Percentiles rank a stretch among this genome's conserved stretches.
These are phyloP conservation scores for Fraxinus albicans DNA, from an alignment of 305 asterid genomes.

Conservation along the genomic window DNA sequence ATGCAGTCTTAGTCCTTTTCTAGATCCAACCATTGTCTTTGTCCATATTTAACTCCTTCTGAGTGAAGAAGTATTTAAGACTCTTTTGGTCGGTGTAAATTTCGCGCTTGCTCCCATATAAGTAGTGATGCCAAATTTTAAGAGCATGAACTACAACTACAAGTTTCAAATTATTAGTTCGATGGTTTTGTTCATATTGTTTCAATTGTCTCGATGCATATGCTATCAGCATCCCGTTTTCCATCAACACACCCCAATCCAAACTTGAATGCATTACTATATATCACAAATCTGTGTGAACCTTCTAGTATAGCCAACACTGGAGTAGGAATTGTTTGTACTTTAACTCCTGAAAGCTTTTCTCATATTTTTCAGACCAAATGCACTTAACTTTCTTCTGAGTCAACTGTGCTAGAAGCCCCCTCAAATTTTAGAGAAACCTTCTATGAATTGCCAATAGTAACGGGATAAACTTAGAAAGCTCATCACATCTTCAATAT, in stretches of 20 bases:
- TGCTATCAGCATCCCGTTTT: neutral
- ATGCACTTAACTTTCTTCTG: neutral
- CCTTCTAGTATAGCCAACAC: neutral
- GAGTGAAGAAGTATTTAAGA: too few relatives aligned
- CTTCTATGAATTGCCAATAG: neutral
- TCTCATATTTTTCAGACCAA: neutral
- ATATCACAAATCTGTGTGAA: neutral
- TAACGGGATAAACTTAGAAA: neutral
- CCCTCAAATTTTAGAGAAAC: neutral
- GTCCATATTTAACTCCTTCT: too few relatives aligned
- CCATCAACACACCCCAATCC: neutral
- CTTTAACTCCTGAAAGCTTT: neutral
- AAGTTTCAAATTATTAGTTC: too few relatives aligned
- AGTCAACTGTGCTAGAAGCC: neutral
- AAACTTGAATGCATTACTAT: neutral
- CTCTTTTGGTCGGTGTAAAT: too few relatives aligned
- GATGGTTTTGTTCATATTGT: neutral
- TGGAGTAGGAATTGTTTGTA: too few relatives aligned
- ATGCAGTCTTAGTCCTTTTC: too few relatives aligned
- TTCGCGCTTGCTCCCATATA: too few relatives aligned
- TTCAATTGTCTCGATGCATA: neutral
- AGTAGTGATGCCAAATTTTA: too few relatives aligned
- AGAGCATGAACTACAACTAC: too few relatives aligned
- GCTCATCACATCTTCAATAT: neutral
- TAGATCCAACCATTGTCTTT: too few relatives aligned